These are phyloP conservation scores for Cystofilobasidium macerans DNA, from an alignment of 768 basidiomycete genomes.

Conservation along the genomic window DNA sequence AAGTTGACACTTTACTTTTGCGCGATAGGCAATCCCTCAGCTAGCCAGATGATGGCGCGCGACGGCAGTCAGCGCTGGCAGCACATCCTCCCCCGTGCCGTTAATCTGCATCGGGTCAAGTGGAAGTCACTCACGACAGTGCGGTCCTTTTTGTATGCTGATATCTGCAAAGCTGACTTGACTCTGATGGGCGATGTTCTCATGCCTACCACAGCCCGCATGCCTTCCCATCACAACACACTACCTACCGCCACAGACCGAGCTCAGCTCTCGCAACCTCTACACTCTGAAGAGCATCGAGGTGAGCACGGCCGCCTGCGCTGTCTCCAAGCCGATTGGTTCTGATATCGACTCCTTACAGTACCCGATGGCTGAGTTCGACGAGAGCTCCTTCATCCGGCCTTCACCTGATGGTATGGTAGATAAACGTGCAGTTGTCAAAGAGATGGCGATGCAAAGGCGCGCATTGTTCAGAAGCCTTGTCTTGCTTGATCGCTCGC, in stretches of 20 bases:
- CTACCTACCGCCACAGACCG: slow-evolving; percentile 15
- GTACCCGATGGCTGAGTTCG: slow-evolving; percentile 24
- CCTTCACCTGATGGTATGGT: slow-evolving; percentile 6
- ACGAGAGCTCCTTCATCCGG: slow-evolving; percentile 21
- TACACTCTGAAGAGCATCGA: slow-evolving; percentile 4
- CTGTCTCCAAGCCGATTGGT: not conserved
- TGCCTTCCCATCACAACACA: slow-evolving; percentile 23
- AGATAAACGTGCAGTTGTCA: slow-evolving; percentile 19
- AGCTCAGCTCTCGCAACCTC: slow-evolving; percentile 12
- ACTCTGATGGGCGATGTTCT: too few relatives aligned
- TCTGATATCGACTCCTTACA: not conserved
- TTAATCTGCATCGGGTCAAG: slow-evolving; percentile 15
- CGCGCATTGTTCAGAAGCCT: not conserved
- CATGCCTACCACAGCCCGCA: slow-evolving; percentile 7
- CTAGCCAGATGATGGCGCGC: slow-evolving; percentile 5
- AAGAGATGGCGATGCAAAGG: slow-evolving; percentile 21
- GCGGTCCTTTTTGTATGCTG: not conserved
- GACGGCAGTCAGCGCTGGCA: slow-evolving; percentile 21
- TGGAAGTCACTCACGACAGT: slow-evolving; percentile 23
- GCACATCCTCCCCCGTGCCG: slow-evolving; percentile 17
- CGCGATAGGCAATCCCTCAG: slow-evolving; percentile 21
- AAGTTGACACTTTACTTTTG: not conserved
- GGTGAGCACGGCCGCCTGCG: too few relatives aligned
- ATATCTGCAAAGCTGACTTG: not conserved
- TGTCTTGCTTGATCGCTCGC: not conserved